Evolutionary conservation across 805 yeast species (phyloP).

Genomic region (Clavispora phyllophila): DNA sequence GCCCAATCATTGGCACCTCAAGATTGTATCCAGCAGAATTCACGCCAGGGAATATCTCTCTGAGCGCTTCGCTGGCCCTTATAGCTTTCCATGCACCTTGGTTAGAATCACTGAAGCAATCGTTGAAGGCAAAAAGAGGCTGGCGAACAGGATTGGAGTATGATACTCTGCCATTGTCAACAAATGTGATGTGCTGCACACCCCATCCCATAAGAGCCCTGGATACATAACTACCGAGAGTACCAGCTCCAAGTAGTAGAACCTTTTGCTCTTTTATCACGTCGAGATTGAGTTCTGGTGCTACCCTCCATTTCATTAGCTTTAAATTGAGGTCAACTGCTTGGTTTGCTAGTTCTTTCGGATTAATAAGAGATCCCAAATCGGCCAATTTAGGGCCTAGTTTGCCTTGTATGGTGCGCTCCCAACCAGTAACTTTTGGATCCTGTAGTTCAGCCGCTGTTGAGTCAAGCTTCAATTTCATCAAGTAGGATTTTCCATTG

Average conservation of each 20-base stretch:
- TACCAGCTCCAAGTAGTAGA: conserved; percentile 90
- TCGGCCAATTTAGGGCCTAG: conserved; percentile 82
- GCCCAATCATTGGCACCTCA: conserved; percentile 96
- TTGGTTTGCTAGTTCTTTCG: conserved; percentile 77
- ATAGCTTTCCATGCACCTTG: conserved; percentile 69
- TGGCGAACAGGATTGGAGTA: conserved; percentile 95
- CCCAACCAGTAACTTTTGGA: conserved; percentile 81
- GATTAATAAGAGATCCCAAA: conserved; percentile 75
- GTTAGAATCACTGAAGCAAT: conserved; percentile 61
- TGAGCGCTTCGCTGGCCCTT: conserved; percentile 70
- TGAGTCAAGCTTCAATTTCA: conserved; percentile 14
- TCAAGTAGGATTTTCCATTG: conserved; percentile 13
- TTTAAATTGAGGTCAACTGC: conserved; percentile 88
- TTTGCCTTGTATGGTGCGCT: conserved; percentile 66
- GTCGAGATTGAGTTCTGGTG: conserved; percentile 75
- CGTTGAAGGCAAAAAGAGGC: conserved; percentile 77
- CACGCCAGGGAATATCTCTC: conserved; percentile 74
- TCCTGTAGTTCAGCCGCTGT: conserved; percentile 6
- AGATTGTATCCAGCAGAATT: conserved; percentile 55
- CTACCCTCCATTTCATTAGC: conserved; percentile 95
- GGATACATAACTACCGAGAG: conserved; percentile 88
- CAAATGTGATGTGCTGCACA: conserved; percentile 75
- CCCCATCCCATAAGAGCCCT: conserved; percentile 94
- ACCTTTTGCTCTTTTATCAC: conserved; percentile 55
- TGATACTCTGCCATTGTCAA: conserved; percentile 85